A percentile compares a stretch with the other conserved stretches of the same genome.
These are phyloP conservation scores for Actinidia arguta DNA, from an alignment of 179 eudicot species.

Conservation along the genomic window DNA sequence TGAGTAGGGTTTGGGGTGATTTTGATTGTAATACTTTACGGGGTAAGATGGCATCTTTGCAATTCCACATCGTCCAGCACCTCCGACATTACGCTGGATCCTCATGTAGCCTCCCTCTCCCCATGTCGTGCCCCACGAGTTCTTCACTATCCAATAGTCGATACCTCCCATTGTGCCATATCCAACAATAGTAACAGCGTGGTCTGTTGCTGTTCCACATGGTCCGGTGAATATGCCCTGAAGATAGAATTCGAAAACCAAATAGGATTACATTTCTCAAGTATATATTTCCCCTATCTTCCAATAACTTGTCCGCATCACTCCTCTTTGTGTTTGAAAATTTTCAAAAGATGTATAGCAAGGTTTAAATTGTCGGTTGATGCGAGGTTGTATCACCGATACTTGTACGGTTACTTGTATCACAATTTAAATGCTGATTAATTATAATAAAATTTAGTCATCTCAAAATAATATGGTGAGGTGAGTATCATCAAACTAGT, in stretches of 20 bases:
- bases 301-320: too few relatives aligned
- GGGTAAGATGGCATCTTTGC: constrained; percentile 62
- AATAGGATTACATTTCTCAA: neutral
- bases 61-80: constrained; percentile 54
- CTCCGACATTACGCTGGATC: constrained; percentile 52
- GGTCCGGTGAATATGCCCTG: constrained; percentile 47
- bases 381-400: too few relatives aligned
- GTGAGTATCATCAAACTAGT: too few relatives aligned
- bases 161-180: constrained; percentile 42
- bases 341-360: neutral
- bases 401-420: too few relatives aligned
- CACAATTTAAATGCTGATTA: too few relatives aligned
- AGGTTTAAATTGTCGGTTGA: too few relatives aligned
- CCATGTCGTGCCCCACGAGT: constrained; percentile 48
- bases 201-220: constrained; percentile 45
- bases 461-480: too few relatives aligned
- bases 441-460: too few relatives aligned
- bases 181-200: constrained; percentile 49
- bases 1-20: constrained; percentile 76
- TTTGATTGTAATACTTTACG: constrained; percentile 45
- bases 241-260: neutral
- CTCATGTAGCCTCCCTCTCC: constrained; percentile 61
- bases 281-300: too few relatives aligned
- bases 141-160: constrained; percentile 53
- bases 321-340: too few relatives aligned